A percentile compares a stretch with the other conserved stretches of the same genome.
These are phyloP conservation scores for Hericium alpestre DNA, from an alignment of 768 basidiomycete species.

Conservation along the genomic window DNA sequence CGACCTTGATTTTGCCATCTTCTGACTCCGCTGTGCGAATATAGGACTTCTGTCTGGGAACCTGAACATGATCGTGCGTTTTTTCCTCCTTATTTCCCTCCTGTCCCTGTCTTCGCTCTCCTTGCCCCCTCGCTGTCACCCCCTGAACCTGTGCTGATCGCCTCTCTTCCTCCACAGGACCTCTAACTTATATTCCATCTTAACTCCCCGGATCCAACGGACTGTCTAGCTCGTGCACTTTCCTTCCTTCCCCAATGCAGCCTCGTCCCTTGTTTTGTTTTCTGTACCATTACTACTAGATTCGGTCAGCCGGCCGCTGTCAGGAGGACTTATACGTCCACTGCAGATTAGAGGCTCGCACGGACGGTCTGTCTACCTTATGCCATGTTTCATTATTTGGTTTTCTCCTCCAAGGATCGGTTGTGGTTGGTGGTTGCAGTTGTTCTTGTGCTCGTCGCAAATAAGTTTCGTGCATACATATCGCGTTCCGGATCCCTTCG, in stretches of 20 bases:
- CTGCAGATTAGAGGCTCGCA: background rate
- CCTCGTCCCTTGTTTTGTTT: background rate
- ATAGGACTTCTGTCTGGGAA: conserved; percentile 63
- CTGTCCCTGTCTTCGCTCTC: background rate
- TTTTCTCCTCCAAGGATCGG: background rate
- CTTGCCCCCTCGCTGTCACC: too few species aligned
- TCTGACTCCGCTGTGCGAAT: conserved; percentile 8
- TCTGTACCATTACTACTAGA: background rate
- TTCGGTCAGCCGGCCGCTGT: background rate
- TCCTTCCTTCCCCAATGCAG: too few species aligned
- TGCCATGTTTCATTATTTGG: background rate
- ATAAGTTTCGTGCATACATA: too few species aligned
- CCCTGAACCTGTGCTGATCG: background rate
- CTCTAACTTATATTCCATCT: background rate
- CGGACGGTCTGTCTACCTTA: background rate
- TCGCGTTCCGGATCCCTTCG: too few species aligned
- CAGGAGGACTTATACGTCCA: background rate
- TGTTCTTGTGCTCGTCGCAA: too few species aligned
- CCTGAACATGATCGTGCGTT: conserved; percentile 57
- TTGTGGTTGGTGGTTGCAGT: too few species aligned
- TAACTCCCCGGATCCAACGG: too few species aligned
- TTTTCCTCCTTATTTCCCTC: background rate
- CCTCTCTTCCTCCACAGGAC: background rate
- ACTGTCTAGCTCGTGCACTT: too few species aligned
- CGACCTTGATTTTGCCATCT: background rate